phyloP scores from a whole-genome alignment of 768 basidiomycete species.

The Kondoa malvinella region DNA sequence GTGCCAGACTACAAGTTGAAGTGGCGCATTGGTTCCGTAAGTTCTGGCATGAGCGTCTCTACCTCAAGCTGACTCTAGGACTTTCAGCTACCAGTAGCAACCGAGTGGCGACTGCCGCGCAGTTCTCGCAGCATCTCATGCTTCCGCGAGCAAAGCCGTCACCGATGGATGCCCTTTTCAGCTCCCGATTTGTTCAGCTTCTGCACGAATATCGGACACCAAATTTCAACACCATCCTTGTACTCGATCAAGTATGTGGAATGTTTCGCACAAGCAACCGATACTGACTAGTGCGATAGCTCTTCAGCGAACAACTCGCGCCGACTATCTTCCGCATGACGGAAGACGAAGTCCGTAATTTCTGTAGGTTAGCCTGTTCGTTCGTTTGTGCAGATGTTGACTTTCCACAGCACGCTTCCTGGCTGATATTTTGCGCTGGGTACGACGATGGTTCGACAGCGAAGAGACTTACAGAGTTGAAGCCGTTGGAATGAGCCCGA shows the following conservation, averaged over 20 bases:
- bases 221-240: slow-evolving; percentile 66
- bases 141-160: slow-evolving; percentile 83
- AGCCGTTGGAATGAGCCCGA: slow-evolving; percentile 42
- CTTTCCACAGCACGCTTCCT: slow-evolving; percentile 60
- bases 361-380: slow-evolving; percentile 41
- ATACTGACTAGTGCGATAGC: slow-evolving; percentile 37
- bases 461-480: slow-evolving; percentile 38
- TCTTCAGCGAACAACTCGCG: slow-evolving; percentile 69
- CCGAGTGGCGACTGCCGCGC: slow-evolving; percentile 31
- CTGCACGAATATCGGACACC: slow-evolving; percentile 77
- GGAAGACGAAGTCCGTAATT: slow-evolving; percentile 88
- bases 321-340: slow-evolving; percentile 80
- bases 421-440: slow-evolving; percentile 55
- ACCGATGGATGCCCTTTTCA: slow-evolving; percentile 90
- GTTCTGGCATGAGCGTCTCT: not conserved
- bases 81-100: not conserved
- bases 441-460: slow-evolving; percentile 62
- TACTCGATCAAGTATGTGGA: slow-evolving; percentile 56
- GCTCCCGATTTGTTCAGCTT: slow-evolving; percentile 72
- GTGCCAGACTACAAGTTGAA: slow-evolving; percentile 19
- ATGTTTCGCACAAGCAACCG: not conserved
- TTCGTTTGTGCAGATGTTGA: not conserved
- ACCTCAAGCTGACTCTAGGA: no score
- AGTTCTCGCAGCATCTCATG: slow-evolving; percentile 62
- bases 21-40: slow-evolving; percentile 16